These are phyloP conservation scores for Nannizziopsis barbatae DNA, from an alignment of 2,329 filamentous ascomycete genomes.

Conservation along the genomic window DNA sequence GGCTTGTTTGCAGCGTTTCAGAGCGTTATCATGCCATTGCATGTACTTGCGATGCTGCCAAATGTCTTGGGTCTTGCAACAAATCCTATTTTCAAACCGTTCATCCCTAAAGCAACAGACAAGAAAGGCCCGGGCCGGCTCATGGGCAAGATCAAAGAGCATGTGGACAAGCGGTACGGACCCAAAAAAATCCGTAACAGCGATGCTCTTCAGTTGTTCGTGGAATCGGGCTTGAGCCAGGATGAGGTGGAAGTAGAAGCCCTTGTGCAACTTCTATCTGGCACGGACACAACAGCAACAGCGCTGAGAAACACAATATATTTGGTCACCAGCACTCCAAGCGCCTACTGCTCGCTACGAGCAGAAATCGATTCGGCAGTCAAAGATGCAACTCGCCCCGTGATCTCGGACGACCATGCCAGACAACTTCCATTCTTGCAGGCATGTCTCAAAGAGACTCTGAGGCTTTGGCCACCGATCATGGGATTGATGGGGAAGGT, in stretches of 20 bases:
- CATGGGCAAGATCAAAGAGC: background rate
- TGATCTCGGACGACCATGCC: background rate
- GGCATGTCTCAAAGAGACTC: constrained; percentile 21
- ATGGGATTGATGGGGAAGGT: constrained; percentile 30
- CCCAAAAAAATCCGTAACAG: background rate
- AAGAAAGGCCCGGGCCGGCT: background rate
- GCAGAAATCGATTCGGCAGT: constrained; percentile 3
- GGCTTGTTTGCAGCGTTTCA: constrained; percentile 26
- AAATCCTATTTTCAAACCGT: constrained; percentile 1
- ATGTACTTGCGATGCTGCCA: constrained; percentile 1
- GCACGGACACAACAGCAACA: constrained; percentile 1
- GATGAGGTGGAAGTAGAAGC: constrained; percentile 1
- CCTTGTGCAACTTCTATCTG: background rate
- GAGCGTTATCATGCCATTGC: background rate
- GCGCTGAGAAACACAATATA: constrained; percentile 5
- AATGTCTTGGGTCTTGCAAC: background rate
- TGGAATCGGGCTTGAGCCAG: background rate
- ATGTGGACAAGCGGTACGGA: constrained; percentile 2
- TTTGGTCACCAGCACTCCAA: background rate
- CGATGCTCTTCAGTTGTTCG: constrained; percentile 1
- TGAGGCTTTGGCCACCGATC: constrained; percentile 27
- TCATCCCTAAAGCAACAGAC: constrained; percentile 3
- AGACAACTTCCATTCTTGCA: constrained; percentile 20
- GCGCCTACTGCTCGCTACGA: background rate
- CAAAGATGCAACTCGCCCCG: constrained; percentile 1